phyloP scores from a whole-genome alignment of 805 yeast species.

The Cyberlindnera veronae region DNA sequence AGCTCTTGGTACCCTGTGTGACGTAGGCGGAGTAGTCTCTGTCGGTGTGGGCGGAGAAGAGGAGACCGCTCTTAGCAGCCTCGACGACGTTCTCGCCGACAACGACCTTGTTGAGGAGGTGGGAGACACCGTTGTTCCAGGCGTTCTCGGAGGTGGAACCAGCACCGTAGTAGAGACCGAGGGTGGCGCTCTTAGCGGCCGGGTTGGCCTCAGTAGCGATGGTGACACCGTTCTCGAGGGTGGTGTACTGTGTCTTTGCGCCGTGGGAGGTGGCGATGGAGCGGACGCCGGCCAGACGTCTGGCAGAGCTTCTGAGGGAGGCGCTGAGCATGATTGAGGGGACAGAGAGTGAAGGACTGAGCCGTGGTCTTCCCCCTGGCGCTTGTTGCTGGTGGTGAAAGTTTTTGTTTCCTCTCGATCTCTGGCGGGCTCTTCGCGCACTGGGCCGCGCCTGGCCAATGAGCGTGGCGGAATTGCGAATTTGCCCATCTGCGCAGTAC shows the following conservation, averaged over 20 bases:
- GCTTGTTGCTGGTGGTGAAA: slow-evolving; percentile 1
- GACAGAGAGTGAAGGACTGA: background rate
- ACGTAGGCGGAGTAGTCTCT: slow-evolving; percentile 65
- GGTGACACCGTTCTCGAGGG: slow-evolving; percentile 69
- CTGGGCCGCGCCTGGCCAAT: slow-evolving; percentile 13
- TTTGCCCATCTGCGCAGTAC: too few relatives aligned
- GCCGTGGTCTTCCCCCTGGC: background rate
- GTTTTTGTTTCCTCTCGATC: slow-evolving; percentile 1
- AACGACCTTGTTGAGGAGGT: slow-evolving; percentile 54
- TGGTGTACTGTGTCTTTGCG: slow-evolving; percentile 64
- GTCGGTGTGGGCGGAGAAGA: slow-evolving; percentile 48
- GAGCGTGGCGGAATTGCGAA: slow-evolving; percentile 18
- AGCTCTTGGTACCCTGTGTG: slow-evolving; percentile 51
- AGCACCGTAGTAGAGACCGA: slow-evolving; percentile 70
- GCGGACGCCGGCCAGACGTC: slow-evolving; percentile 35
- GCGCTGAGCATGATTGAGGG: slow-evolving; percentile 25
- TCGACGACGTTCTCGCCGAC: slow-evolving; percentile 31
- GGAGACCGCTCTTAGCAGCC: slow-evolving; percentile 50
- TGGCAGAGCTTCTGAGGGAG: slow-evolving; percentile 22
- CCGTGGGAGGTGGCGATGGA: slow-evolving; percentile 54
- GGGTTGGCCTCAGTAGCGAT: slow-evolving; percentile 68
- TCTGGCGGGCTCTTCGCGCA: slow-evolving; percentile 2
- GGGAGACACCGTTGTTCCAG: slow-evolving; percentile 78
- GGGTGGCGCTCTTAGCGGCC: slow-evolving; percentile 49
- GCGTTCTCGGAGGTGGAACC: slow-evolving; percentile 80